Evolutionary conservation across 148 eudicot genomes (phyloP).

Genomic region (Arctostaphylos glauca): DNA sequence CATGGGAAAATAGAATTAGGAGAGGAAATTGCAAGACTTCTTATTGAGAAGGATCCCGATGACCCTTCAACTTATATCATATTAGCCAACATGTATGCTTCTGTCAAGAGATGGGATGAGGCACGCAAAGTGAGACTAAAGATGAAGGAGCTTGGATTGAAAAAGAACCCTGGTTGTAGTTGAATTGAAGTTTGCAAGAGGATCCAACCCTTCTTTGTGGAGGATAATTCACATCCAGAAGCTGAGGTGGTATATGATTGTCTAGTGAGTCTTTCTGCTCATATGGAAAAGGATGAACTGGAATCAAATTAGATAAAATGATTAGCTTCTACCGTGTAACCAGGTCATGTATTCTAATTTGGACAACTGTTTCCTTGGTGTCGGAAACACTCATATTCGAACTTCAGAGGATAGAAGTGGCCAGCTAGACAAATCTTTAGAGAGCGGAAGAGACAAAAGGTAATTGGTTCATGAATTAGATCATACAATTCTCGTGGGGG

Average conservation of each 20-base stretch:
- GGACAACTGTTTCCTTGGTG: not conserved
- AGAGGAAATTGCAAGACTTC: slow-evolving; percentile 29
- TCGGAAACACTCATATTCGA: not conserved
- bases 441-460: not conserved
- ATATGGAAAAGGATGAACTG: slow-evolving; percentile 29
- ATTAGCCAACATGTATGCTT: slow-evolving; percentile 34
- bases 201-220: slow-evolving; percentile 31
- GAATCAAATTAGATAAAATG: not conserved
- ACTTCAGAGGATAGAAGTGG: not conserved
- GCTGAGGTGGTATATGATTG: slow-evolving; percentile 21
- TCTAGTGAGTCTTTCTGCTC: slow-evolving; percentile 21
- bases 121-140: slow-evolving; percentile 27
- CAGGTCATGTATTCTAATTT: not conserved
- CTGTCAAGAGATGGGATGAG: slow-evolving; percentile 30
- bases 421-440: not conserved
- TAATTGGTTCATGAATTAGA: not conserved
- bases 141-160: slow-evolving; percentile 34
- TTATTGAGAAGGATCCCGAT: slow-evolving; percentile 27
- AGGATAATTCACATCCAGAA: slow-evolving; percentile 27
- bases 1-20: slow-evolving; percentile 29
- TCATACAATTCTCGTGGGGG: not conserved
- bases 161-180: slow-evolving; percentile 43
- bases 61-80: slow-evolving; percentile 32
- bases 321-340: not conserved
- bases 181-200: slow-evolving; percentile 35